Evolutionary conservation across 2,329 filamentous ascomycete genomes (phyloP), one percentile per base, ranked within the genome.

Genomic region (Sarocladiaceae sp.): DNA sequence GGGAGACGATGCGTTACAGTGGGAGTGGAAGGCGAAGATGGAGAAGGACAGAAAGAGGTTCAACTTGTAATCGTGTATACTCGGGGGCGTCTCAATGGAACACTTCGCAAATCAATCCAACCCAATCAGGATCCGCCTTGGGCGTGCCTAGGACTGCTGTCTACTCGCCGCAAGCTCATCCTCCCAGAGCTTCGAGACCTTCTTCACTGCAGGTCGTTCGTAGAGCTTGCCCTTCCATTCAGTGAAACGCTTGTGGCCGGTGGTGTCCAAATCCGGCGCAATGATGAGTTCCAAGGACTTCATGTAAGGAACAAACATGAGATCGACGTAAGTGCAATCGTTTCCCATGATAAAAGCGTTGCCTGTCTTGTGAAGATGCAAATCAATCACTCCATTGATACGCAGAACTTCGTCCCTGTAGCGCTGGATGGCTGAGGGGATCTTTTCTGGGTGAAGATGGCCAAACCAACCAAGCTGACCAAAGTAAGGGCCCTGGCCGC

Each of bases 21-120:
- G 94, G 93, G 83, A 97, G 67, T 99, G 94, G 94, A 95, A 96
- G 73, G 87, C 88, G 11, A 84, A 85, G 66, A 95, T 94, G 86
- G 94, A 99, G 74, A 97, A 97, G 76, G 78, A 88, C 64, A 80
- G 94, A 63, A 97, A 93, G 59, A 86, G 90, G 66, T 99, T 97
- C 74, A 94, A 95, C 71, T 76, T 99, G 65, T 97, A 78, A 50
- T 20, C 18, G 36, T 39, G 8, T 39, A 11, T 48, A 33, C 29
- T 33, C n/a, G n/a, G n/a, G n/a, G n/a, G n/a, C n/a, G n/a, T n/a
- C n/a, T n/a, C n/a, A n/a, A n/a, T n/a, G n/a, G n/a, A n/a, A n/a
- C n/a, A n/a, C n/a, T n/a, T n/a, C n/a, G n/a, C n/a, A n/a, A n/a
- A n/a, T n/a, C n/a, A n/a, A n/a, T n/a, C n/a, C n/a, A n/a, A n/a